Percentiles rank a stretch among this genome's conserved stretches.
Conservation (phyloP, 345 rosid genomes). For the Dimocarpus longan region DNA sequence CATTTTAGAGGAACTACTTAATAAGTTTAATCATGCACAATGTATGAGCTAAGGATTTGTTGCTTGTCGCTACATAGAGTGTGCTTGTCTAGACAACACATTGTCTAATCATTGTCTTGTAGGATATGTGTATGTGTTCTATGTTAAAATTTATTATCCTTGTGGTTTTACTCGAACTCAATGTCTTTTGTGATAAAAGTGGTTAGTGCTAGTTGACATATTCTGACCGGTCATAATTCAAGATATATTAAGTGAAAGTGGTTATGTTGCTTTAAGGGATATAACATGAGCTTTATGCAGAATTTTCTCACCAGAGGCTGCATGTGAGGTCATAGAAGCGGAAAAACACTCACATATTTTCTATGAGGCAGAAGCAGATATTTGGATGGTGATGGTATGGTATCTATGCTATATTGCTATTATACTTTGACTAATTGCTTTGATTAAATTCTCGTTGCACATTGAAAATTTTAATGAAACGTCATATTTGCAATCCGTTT, state of each 20-base stretch:
- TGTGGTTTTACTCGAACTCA: not conserved
- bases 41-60: not conserved
- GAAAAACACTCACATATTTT: conserved; percentile 95
- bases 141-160: not conserved
- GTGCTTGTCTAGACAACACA: conserved; percentile 1
- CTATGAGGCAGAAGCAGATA: conserved; percentile 86
- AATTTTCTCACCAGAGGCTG: conserved; percentile 92
- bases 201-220: not conserved
- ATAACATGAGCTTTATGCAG: conserved; percentile 40
- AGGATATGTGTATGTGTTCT: not conserved
- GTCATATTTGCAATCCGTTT: not conserved
- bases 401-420: not conserved
- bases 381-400: conserved; percentile 97
- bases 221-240: not conserved
- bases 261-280: conserved; percentile 5
- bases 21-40: not conserved
- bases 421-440: not conserved
- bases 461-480: not conserved
- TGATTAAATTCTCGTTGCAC: not conserved
- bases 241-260: not conserved
- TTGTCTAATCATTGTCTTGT: not conserved
- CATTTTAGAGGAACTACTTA: not conserved
- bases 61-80: not conserved
- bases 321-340: conserved; percentile 97
- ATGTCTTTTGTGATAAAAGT: not conserved